Percentiles rank a stretch among this genome's conserved stretches.
Evolutionary conservation across 257 asterid species (phyloP).

Genomic region (Gentiana macrophylla): DNA sequence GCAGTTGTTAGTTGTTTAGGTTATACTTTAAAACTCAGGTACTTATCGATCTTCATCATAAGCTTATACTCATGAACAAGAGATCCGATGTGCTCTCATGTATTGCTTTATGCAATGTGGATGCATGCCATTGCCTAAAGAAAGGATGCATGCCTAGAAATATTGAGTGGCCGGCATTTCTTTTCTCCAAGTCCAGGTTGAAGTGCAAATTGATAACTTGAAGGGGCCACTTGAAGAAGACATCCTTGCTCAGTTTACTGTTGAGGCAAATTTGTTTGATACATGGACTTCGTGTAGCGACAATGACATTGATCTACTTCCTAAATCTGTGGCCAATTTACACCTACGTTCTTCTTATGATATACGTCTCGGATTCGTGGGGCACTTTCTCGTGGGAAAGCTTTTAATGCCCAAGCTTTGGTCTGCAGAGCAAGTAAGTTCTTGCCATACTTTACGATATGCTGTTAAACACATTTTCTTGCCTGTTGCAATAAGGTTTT

Average conservation of each 20-base stretch:
- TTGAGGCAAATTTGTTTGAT: conserved; percentile 82
- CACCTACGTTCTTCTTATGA: conserved; percentile 42
- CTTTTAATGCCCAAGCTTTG: conserved; percentile 73
- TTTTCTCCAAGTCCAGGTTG: conserved; percentile 50
- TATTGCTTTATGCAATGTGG: no score
- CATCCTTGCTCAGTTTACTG: conserved; percentile 35
- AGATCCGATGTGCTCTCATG: no score
- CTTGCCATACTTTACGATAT: neutral
- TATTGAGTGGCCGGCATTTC: no score
- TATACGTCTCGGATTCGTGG: conserved; percentile 58
- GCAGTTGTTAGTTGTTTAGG: no score
- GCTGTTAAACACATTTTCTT: conserved; percentile 3
- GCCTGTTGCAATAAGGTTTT: neutral
- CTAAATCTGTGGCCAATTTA: conserved; percentile 45
- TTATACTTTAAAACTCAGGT: no score
- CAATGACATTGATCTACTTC: conserved; percentile 38
- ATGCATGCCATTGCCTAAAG: no score
- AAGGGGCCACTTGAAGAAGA: conserved; percentile 36
- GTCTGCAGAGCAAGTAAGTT: conserved; percentile 81
- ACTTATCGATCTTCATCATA: no score
- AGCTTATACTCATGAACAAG: no score
- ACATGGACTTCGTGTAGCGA: conserved; percentile 35
- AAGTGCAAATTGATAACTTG: conserved; percentile 59
- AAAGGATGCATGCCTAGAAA: no score
- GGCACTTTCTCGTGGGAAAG: conserved; percentile 60